These are phyloP conservation scores for Apiotrichum mycotoxinovorans DNA, from an alignment of 1,284 basidiomycete genomes.

Conservation along the genomic window DNA sequence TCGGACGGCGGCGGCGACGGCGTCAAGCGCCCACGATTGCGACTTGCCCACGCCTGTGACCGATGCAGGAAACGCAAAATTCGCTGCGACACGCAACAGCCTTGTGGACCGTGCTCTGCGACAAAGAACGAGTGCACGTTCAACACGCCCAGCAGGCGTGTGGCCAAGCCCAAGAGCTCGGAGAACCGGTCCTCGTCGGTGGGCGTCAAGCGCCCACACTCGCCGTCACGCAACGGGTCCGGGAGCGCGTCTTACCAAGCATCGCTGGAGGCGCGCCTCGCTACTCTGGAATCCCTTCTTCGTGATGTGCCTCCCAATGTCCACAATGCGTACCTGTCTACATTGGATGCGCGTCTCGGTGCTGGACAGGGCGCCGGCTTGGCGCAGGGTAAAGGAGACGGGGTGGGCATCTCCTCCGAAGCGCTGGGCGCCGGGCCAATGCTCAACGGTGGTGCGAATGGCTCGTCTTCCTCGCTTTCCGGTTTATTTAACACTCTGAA, in stretches of 20 bases:
- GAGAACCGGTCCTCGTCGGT: conserved; percentile 15
- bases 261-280: conserved; percentile 47
- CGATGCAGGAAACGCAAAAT: conserved; percentile 47
- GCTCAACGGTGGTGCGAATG: background rate
- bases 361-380: conserved; percentile 42
- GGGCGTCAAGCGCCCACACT: conserved; percentile 34
- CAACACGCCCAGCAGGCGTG: conserved; percentile 47
- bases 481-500: conserved; percentile 12
- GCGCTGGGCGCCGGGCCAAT: conserved; percentile 27
- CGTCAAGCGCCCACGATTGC: conserved; percentile 46
- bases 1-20: conserved; percentile 18
- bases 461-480: background rate
- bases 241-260: conserved; percentile 23
- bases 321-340: conserved; percentile 48
- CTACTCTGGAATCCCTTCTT: conserved; percentile 48
- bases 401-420: conserved; percentile 37
- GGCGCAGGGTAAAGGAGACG: conserved; percentile 41
- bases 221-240: conserved; percentile 14
- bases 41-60: conserved; percentile 47
- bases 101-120: conserved; percentile 50
- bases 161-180: conserved; percentile 40
- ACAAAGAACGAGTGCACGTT: conserved; percentile 50
- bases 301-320: conserved; percentile 50
- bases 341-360: conserved; percentile 44
- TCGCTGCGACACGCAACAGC: conserved; percentile 50